Base-by-base conservation (phyloP, 1,284 basidiomycete species). In the Cutaneotrichosporon sp. region DNA sequence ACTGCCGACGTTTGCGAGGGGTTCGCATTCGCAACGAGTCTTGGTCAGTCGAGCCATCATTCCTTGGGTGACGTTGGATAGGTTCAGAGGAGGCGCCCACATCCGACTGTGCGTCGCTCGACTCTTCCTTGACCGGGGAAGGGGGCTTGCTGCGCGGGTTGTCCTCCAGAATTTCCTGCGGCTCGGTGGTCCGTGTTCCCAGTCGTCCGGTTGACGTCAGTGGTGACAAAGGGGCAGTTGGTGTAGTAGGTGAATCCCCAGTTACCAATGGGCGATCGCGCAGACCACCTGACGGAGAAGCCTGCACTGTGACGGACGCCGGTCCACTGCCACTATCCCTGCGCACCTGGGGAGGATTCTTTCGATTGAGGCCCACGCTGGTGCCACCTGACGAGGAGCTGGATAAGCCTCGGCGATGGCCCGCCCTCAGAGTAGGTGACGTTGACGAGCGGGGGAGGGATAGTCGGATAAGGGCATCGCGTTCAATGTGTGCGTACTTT, bases 401-500 rank as follows among this genome's bases (percentile, higher is more conserved):
- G 4, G 70, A 67, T 16, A 66, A 32, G 1, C 66, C 68, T 6
- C 48, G 48, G 22, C 48, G 48, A 32, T 49, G 48, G 9, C 34
- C 46, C 12, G 25, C 25, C 12, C 27, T 14, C 6, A 39, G 14
- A 1, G 46, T 41, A 1, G 46, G 35, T 9, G 46, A 49, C 17
- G 16, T 32, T n/a, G 46, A 26, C 14, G 46, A 33, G 11, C 46
- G 27, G 33, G 76, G 74, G 4, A 71, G 68, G 1, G 75, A 72
- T 2, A 80, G 68, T 2, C 73, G 61, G 43, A 79, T 75, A 24
- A 80, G 64, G 11, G 78, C 77, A 51, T 79, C 77, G 6, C 77
- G 70, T 63, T 80, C 79, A 46, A 79, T 76, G 50, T 76, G 70
- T n/a, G 78, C 79, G 55, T 80, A 80, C 53, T 79, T 78, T 3